phyloP scores from a whole-genome alignment of 192 early-diverging fungal genomes.

The Backusella circina region DNA sequence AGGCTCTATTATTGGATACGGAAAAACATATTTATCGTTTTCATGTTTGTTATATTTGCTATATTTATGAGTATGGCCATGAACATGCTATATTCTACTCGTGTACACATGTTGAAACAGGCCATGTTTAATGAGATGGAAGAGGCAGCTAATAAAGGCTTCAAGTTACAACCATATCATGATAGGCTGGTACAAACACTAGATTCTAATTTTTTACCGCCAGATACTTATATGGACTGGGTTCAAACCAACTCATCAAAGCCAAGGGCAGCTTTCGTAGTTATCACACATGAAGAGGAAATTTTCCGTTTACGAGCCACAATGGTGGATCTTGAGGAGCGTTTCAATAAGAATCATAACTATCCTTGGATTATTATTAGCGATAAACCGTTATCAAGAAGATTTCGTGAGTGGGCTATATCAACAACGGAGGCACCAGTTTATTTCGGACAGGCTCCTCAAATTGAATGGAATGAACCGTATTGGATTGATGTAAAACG shows the following conservation, averaged over 20 bases:
- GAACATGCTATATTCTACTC: neutral
- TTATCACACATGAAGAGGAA: conserved; percentile 69
- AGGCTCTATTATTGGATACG: neutral
- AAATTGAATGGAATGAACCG: conserved; percentile 61
- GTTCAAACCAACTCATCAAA: neutral
- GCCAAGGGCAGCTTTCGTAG: conserved; percentile 65
- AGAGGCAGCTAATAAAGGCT: neutral
- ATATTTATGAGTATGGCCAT: neutral
- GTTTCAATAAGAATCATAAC: conserved; percentile 69
- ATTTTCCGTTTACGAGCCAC: conserved; percentile 52
- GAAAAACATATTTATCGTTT: neutral
- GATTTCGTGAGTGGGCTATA: conserved; percentile 56
- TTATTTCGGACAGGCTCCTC: conserved; percentile 45
- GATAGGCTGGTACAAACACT: neutral
- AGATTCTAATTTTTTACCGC: neutral
- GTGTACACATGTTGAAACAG: neutral
- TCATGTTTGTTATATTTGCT: neutral
- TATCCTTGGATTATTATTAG: conserved; percentile 89
- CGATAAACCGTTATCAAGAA: conserved; percentile 59
- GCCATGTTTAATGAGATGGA: neutral
- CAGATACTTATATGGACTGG: conserved; percentile 6
- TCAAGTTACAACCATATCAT: neutral
- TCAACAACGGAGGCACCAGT: conserved; percentile 46
- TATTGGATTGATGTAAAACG: conserved; percentile 53
- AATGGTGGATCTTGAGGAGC: conserved; percentile 65